These are phyloP conservation scores for Fusarium duplospermum DNA, from an alignment of 2,329 filamentous ascomycete genomes.

Conservation along the genomic window DNA sequence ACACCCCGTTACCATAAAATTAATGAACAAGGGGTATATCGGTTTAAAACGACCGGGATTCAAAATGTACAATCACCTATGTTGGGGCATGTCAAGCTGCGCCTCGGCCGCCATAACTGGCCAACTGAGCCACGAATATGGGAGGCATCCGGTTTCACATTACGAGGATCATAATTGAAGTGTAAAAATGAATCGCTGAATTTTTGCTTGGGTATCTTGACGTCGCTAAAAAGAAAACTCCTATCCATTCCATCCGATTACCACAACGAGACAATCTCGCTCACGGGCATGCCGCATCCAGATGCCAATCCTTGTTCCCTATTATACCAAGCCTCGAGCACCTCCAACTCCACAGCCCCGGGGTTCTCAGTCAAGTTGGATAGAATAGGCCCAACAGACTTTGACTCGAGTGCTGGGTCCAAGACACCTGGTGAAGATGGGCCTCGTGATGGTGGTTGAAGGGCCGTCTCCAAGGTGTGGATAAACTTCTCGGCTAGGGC, in stretches of 20 bases:
- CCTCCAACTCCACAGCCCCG: constrained; percentile 30
- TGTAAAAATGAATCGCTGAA: neutral
- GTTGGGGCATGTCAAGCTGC: constrained; percentile 1
- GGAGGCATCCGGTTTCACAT: constrained; percentile 14
- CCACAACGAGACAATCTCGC: constrained; percentile 39
- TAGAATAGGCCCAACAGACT: constrained; percentile 6
- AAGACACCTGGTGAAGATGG: constrained; percentile 21
- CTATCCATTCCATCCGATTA: constrained; percentile 12
- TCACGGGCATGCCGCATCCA: constrained; percentile 20
- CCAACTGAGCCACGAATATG: neutral
- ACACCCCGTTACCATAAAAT: neutral
- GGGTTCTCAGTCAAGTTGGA: constrained; percentile 16
- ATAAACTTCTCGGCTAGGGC: constrained; percentile 32
- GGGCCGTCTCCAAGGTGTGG: constrained; percentile 25
- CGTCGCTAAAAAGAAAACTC: constrained; percentile 18
- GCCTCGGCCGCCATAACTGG: neutral
- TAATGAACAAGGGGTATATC: neutral
- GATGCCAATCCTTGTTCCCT: constrained; percentile 18
- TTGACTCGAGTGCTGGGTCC: constrained; percentile 37
- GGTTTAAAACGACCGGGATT: neutral
- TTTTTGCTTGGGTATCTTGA: constrained; percentile 32
- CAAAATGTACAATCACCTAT: neutral
- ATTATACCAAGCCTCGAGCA: constrained; percentile 41
- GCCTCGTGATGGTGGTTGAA: constrained; percentile 29
- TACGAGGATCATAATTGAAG: neutral